Evolutionary conservation across 768 basidiomycete species (phyloP).

Genomic region (Lepiota brunneoincarnata): DNA sequence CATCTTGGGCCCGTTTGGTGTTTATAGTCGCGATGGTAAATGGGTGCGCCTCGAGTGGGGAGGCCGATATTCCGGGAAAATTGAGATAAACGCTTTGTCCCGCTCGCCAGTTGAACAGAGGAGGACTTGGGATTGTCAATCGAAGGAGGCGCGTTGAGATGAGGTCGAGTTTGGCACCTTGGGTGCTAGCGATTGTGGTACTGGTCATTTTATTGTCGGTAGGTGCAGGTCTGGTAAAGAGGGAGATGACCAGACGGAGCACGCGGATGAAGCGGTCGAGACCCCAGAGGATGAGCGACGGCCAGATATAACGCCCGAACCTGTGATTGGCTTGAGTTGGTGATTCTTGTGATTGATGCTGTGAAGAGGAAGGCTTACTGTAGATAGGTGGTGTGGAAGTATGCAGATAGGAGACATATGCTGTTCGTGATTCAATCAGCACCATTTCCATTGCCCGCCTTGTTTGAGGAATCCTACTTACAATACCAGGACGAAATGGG

Average conservation of each 20-base stretch:
- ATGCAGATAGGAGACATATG: conserved; percentile 37
- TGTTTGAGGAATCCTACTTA: conserved; percentile 16
- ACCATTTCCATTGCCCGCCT: not conserved
- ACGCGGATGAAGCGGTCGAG: conserved; percentile 50
- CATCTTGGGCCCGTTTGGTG: conserved; percentile 9
- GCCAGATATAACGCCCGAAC: conserved; percentile 39
- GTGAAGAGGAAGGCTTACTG: conserved; percentile 21
- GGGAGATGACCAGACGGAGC: conserved; percentile 40
- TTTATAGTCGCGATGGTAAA: conserved; percentile 55
- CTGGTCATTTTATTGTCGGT: not conserved
- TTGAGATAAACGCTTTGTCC: conserved; percentile 55
- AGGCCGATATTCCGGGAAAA: conserved; percentile 41
- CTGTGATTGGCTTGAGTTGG: conserved; percentile 14
- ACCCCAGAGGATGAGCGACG: conserved; percentile 51
- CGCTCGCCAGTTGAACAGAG: conserved; percentile 40
- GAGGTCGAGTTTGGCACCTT: conserved; percentile 33
- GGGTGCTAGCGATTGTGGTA: not conserved
- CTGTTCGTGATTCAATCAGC: conserved; percentile 16
- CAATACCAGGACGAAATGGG: conserved; percentile 42
- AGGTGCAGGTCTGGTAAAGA: conserved; percentile 37
- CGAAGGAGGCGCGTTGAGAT: conserved; percentile 45
- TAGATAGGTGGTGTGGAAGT: conserved; percentile 34
- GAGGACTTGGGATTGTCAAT: conserved; percentile 39
- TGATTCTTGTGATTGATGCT: too few species aligned
- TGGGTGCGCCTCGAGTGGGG: conserved; percentile 55